Evolutionary conservation across 2,329 filamentous ascomycete species (phyloP).

Genomic region (Talaromyces sp.): DNA sequence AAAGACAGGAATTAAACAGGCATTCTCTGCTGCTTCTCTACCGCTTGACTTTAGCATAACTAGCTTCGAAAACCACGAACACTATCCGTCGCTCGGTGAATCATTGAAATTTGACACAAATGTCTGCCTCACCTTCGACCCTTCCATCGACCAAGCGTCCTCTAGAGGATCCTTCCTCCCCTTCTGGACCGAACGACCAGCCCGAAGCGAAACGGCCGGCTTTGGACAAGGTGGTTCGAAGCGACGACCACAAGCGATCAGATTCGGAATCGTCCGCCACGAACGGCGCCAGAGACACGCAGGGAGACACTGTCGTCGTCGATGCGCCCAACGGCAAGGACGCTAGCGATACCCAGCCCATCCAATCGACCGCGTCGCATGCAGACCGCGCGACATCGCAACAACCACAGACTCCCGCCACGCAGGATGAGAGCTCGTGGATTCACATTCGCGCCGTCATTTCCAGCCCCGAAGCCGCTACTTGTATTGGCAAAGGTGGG

Average conservation of each 20-base stretch:
- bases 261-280: constrained; percentile 34
- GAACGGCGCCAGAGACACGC: constrained; percentile 46
- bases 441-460: constrained; percentile 96
- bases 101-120: constrained; percentile 42
- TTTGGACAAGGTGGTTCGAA: constrained; percentile 82
- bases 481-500: constrained; percentile 95
- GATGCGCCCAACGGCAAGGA: constrained; percentile 56
- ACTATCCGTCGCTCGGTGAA: constrained; percentile 12
- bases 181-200: constrained; percentile 83
- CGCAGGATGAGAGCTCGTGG: constrained; percentile 89
- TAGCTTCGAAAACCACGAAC: constrained; percentile 16
- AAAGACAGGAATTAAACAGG: constrained; percentile 41
- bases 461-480: constrained; percentile 93
- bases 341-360: constrained; percentile 51
- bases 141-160: constrained; percentile 68
- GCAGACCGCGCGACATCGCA: constrained; percentile 45
- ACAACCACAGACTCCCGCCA: constrained; percentile 35
- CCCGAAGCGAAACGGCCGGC: constrained; percentile 96
- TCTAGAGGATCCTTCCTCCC: constrained; percentile 93
- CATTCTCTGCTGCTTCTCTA: constrained; percentile 23
- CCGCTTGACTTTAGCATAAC: constrained; percentile 40
- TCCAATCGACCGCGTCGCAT: constrained; percentile 51
- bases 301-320: constrained; percentile 61
- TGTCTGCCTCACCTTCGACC: constrained; percentile 61
- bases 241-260: constrained; percentile 43